Evolutionary conservation across 2,329 filamentous ascomycete species (phyloP).

Genomic region (Pyrenophora tritici-repentis): DNA sequence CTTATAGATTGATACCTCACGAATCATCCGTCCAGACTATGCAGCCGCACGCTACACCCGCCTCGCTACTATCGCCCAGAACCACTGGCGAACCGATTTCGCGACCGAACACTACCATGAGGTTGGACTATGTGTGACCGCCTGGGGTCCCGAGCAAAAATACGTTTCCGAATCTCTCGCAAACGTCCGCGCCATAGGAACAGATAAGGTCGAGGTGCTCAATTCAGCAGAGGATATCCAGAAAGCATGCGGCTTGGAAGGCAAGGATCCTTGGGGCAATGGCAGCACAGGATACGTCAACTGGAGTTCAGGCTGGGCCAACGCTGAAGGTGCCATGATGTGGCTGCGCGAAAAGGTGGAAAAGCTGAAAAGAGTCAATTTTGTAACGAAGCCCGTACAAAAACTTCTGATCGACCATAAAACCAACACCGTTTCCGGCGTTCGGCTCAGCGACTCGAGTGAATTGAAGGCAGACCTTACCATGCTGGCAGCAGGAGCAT

Average conservation of each 20-base stretch:
- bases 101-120: constrained; percentile 72
- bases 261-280: constrained; percentile 37
- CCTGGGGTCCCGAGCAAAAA: constrained; percentile 54
- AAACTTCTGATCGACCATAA: constrained; percentile 48
- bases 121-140: constrained; percentile 69
- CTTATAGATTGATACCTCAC: constrained; percentile 60
- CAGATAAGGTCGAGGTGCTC: constrained; percentile 50
- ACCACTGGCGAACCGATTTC: constrained; percentile 68
- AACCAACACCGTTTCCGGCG: constrained; percentile 59
- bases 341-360: constrained; percentile 64
- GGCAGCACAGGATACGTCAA: constrained; percentile 76
- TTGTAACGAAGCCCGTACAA: constrained; percentile 56
- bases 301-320: constrained; percentile 75
- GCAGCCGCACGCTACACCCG: constrained; percentile 75
- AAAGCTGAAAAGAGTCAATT: constrained; percentile 58
- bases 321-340: constrained; percentile 72
- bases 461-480: constrained; percentile 70
- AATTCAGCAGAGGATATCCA: constrained; percentile 47
- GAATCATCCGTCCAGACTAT: constrained; percentile 76
- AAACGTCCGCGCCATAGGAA: constrained; percentile 41
- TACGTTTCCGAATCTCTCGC: constrained; percentile 47
- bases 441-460: constrained; percentile 56
- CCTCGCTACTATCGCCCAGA: constrained; percentile 73
- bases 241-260: constrained; percentile 50
- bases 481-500: constrained; percentile 83